Evolutionary conservation across 2,329 filamentous ascomycete genomes (phyloP), one percentile per base, ranked within the genome.

Genomic region (Penicillium brasilianum): DNA sequence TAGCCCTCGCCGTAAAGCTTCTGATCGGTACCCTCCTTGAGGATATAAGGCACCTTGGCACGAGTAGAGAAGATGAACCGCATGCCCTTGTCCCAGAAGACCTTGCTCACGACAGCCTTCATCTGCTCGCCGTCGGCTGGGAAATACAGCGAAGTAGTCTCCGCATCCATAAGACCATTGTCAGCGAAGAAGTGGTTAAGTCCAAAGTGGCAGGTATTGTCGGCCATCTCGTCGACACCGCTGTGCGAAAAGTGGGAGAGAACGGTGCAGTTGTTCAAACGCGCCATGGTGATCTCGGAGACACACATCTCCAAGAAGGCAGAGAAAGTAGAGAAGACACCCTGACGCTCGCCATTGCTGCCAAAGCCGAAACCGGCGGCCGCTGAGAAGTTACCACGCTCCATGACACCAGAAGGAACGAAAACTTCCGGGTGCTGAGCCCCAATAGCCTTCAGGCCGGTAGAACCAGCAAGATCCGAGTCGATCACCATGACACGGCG

Each of bases 121-220:
- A 78, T 78, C 67, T 78, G 76, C 57, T 78, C 74, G 13, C 73
- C 76, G 37, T 78, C 76, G 16, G 76, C 76, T 1, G 76, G 76
- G 71, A 78, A 78, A 63, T 78, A 78, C 2, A 78, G 62, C 1
- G 71, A 60, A 1, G 75, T 78, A 25, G 43, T 69, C 58, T 71
- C 73, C 22, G 72, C 72, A 57, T 78, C 76, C 66, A 77, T 74
- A 8, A 78, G 65, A 1, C 75, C 76, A 51, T 78, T 78, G 34
- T 78, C 76, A 4, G 76, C 76, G 58, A 78, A 78, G 70, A 78
- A 77, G 41, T 76, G 72, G 69, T 78, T 78, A 60, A 78, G 63
- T 5, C 76, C 76, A 58, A 78, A 78, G 64, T 78, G 76, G 67
- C 76, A 78, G 1, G 76, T 78, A 62, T 78, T 78, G 58, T 78